These are phyloP conservation scores for Ophiostoma montium DNA, from an alignment of 2,329 filamentous ascomycete genomes.

Conservation along the genomic window DNA sequence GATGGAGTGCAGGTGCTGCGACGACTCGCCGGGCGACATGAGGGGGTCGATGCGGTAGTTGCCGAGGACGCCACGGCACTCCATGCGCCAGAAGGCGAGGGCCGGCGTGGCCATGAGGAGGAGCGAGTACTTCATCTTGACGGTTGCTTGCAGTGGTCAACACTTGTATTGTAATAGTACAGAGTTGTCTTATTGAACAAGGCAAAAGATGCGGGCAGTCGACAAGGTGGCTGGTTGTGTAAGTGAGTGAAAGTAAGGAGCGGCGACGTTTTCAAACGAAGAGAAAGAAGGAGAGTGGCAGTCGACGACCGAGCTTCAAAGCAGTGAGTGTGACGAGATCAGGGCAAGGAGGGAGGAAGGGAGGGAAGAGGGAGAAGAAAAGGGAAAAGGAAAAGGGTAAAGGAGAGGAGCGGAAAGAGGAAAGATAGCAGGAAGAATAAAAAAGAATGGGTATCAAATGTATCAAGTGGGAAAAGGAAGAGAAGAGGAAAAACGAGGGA, in stretches of 20 bases:
- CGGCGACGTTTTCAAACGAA: conserved; percentile 1
- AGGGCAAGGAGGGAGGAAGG: neutral
- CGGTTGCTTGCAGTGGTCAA: no score
- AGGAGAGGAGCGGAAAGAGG: neutral
- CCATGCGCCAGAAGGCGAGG: conserved; percentile 76
- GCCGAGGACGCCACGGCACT: conserved; percentile 58
- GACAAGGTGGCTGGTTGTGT: neutral
- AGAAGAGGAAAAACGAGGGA: neutral
- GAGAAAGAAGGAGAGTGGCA: neutral
- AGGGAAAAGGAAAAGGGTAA: neutral
- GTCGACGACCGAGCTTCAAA: neutral
- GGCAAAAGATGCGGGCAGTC: neutral
- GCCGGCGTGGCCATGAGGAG: conserved; percentile 10
- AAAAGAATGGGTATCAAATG: no score
- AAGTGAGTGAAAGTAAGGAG: neutral
- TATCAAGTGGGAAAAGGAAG: no score
- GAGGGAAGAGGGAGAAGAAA: neutral
- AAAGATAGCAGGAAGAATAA: no score
- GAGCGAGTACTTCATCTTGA: neutral
- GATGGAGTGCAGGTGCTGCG: conserved; percentile 58
- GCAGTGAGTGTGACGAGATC: neutral
- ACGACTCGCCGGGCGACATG: conserved; percentile 43
- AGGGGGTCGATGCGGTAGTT: conserved; percentile 67
- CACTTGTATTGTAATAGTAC: no score
- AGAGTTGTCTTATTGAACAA: no score